phyloP scores from a whole-genome alignment of 306 rosid species.

The Quercus mongolica region DNA sequence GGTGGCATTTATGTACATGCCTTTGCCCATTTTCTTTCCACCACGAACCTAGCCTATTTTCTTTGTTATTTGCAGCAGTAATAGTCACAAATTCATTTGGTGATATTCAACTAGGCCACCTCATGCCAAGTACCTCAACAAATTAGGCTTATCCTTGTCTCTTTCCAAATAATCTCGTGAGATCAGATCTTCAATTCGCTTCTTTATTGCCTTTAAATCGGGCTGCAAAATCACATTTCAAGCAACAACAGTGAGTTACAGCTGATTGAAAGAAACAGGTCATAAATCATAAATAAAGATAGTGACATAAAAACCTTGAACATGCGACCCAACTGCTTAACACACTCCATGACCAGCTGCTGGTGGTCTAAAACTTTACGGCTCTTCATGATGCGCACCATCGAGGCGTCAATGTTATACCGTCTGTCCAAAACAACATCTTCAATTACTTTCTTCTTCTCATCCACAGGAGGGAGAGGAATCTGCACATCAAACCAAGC shows the following conservation, averaged over 20 bases:
- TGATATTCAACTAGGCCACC: conserved; percentile 12
- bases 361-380: conserved; percentile 70
- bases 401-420: conserved; percentile 84
- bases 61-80: conserved; percentile 26
- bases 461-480: conserved; percentile 85
- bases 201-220: conserved; percentile 87
- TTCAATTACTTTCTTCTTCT: conserved; percentile 73
- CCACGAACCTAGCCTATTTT: conserved; percentile 14
- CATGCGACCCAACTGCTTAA: conserved; percentile 72
- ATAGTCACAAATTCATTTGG: conserved; percentile 17
- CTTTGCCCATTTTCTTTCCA: conserved; percentile 7
- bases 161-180: conserved; percentile 95
- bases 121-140: conserved; percentile 91
- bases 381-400: conserved; percentile 90
- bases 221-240: conserved; percentile 49
- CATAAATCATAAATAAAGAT: not conserved
- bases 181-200: conserved; percentile 95
- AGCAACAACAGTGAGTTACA: not conserved
- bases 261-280: not conserved
- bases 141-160: conserved; percentile 82
- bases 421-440: conserved; percentile 53
- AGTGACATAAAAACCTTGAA: conserved; percentile 55
- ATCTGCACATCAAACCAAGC: conserved; percentile 35
- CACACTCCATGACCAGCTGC: conserved; percentile 73
- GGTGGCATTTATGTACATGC: not conserved